Evolutionary conservation across 148 eudicot species (phyloP), one percentile per base, ranked within the genome.

Genomic region (Cornus suecica): DNA sequence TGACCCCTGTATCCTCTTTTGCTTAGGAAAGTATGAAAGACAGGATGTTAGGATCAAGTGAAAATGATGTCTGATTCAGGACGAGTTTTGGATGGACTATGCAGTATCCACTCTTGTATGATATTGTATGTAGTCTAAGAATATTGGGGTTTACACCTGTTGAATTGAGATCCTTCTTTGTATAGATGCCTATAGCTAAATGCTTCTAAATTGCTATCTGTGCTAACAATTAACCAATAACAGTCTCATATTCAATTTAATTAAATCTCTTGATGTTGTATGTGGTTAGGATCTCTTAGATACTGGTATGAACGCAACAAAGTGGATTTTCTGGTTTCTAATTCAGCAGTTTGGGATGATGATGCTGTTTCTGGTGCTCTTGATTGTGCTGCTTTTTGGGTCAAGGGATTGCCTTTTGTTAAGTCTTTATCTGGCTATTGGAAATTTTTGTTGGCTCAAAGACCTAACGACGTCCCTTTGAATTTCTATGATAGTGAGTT

Each of bases 311-410:
- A 88, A 77, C 88, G 92, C 77, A 94, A 79, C 86, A 90, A 77
- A 81, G 96, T 89, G 72, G 86, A 89, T 86, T 62, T 87, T 66
- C 80, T 89, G 79, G 84, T 79, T 31, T 80, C 97, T 28, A 83
- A 79, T 52, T 77, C 84, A 76, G 97, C 99, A 27, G 80, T 79
- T 83, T 94, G 99, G 99, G 92, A 88, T 79, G 99, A 94, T 70
- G 86, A 82, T 86, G 97, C 97, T 81, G 91, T 94, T 67, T 77
- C 86, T 73, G 87, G 80, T 63, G 90, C 97, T 75, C 86, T 94
- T 71, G 91, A 88, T 74, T 90, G 94, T 86, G 99, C 99, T 74
- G 87, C 94, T 77, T 86, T 82, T 34, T 94, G 99, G 99, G 97
- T 90, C 70, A 85, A 94, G 87, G 92, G 83, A 76, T 87, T 94